Conservation (phyloP, 1,284 basidiomycete species). For the Tremellales sp. region DNA sequence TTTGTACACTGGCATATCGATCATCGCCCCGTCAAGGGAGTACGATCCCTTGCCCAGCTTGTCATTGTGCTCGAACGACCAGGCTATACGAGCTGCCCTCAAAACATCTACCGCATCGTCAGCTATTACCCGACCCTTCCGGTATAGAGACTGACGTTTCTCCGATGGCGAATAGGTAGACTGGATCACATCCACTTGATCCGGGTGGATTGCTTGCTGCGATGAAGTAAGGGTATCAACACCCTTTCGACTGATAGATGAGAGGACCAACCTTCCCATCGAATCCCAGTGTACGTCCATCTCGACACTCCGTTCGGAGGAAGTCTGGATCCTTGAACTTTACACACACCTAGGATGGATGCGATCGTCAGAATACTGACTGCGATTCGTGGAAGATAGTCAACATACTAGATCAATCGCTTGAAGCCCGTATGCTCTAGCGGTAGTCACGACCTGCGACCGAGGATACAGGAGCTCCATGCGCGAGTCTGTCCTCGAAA, state of each 20-base stretch:
- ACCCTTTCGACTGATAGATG: not conserved
- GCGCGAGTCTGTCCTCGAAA: constrained; percentile 70
- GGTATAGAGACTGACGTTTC: constrained; percentile 53
- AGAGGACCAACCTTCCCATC: constrained; percentile 67
- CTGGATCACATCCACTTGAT: constrained; percentile 76
- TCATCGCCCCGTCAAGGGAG: constrained; percentile 70
- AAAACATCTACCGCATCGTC: constrained; percentile 60
- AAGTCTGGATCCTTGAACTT: constrained; percentile 75
- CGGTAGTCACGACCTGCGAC: constrained; percentile 76
- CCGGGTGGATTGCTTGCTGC: constrained; percentile 91
- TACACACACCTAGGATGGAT: constrained; percentile 68
- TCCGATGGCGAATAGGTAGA: constrained; percentile 70
- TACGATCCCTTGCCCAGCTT: constrained; percentile 57
- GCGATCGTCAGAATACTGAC: not conserved
- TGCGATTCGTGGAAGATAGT: not conserved
- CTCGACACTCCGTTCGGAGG: constrained; percentile 69
- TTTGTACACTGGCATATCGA: constrained; percentile 88
- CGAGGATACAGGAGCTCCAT: constrained; percentile 78
- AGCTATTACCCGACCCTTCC: not conserved
- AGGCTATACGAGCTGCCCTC: constrained; percentile 65
- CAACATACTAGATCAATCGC: constrained; percentile 79
- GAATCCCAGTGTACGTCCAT: constrained; percentile 74
- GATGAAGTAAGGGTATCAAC: constrained; percentile 1
- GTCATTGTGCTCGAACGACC: constrained; percentile 41
- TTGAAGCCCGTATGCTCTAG: constrained; percentile 76